Conservation (phyloP, 805 yeast genomes). For the Lachancea nothofagi region DNA sequence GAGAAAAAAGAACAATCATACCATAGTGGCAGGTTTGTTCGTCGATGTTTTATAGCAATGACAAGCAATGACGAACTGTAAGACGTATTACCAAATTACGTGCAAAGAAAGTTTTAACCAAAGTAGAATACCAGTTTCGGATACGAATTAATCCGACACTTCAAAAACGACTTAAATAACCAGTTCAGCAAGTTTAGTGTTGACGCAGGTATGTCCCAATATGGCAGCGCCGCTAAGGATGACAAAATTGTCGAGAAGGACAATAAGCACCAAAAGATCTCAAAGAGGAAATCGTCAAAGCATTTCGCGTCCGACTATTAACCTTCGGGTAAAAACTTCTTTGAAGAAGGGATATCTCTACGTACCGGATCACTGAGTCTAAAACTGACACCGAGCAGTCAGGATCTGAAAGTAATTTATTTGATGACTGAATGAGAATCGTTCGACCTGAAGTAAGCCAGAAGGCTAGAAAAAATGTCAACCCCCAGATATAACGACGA, state of each 20-base stretch:
- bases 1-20: no score
- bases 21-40: no score
- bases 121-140: no score
- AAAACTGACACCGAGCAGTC: not conserved
- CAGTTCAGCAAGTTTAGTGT: not conserved
- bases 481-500: not conserved
- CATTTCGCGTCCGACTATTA: not conserved
- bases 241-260: not conserved
- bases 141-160: no score
- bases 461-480: not conserved
- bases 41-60: no score
- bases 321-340: not conserved
- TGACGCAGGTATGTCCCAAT: not conserved
- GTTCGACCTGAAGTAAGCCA: not conserved
- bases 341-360: slow-evolving; percentile 1
- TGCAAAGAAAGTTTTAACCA: no score
- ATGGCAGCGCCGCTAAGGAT: slow-evolving; percentile 6
- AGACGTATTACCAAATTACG: no score
- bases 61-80: no score
- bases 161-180: no score
- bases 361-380: not conserved
- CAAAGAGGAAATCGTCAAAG: not conserved
- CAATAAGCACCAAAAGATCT: slow-evolving; percentile 2
- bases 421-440: not conserved
- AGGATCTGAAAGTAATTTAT: not conserved